phyloP scores from a whole-genome alignment of 2,329 filamentous ascomycete genomes.

The Camptophora hylomeconis region DNA sequence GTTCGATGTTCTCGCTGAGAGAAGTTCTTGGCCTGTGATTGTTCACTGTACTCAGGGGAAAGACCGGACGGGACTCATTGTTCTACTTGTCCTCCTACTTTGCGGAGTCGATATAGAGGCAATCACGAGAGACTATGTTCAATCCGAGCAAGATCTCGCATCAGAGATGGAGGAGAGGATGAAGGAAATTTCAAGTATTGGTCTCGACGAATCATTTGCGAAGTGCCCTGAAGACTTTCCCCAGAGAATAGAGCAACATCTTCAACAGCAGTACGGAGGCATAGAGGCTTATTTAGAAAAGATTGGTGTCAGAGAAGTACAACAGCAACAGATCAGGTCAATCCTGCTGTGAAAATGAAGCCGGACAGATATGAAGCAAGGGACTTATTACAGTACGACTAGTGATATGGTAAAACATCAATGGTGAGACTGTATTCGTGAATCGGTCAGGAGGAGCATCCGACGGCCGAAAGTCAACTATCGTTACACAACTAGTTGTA shows the following conservation, averaged over 20 bases:
- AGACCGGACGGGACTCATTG: conserved; percentile 63
- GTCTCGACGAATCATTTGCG: conserved; percentile 61
- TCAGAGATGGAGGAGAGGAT: conserved; percentile 51
- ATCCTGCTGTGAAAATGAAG: too few species aligned
- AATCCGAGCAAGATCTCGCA: conserved; percentile 48
- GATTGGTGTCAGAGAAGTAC: conserved; percentile 43
- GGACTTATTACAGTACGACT: too few species aligned
- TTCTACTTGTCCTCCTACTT: conserved; percentile 55
- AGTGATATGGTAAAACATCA: too few species aligned
- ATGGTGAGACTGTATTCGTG: too few species aligned
- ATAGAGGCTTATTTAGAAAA: conserved; percentile 50
- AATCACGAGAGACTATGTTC: conserved; percentile 59
- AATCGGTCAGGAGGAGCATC: too few species aligned
- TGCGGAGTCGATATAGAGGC: conserved; percentile 35
- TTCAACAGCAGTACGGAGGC: conserved; percentile 52
- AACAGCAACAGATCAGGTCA: conserved; percentile 30
- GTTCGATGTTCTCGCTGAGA: conserved; percentile 50
- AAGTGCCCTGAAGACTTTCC: conserved; percentile 54
- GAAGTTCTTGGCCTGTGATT: conserved; percentile 47
- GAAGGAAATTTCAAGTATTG: conserved; percentile 55
- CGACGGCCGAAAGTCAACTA: too few species aligned
- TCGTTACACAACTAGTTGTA: too few species aligned
- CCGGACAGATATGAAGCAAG: too few species aligned
- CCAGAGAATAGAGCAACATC: conserved; percentile 40
- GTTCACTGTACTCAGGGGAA: conserved; percentile 86